phyloP scores from a whole-genome alignment of 192 early-diverging fungal species.

The Phlyctochytrium bullatum region DNA sequence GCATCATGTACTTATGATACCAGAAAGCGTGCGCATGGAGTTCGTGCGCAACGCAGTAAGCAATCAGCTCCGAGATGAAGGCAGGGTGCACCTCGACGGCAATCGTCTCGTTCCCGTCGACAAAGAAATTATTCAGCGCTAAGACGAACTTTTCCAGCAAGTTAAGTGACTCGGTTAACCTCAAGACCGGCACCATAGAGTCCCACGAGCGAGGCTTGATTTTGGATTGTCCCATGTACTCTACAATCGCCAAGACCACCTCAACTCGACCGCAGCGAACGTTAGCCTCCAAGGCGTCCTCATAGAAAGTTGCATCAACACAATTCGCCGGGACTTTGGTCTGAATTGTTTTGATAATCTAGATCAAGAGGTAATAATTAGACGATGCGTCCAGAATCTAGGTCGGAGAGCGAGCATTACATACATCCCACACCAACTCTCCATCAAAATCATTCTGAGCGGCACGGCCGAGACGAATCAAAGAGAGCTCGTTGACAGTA shows the following conservation, averaged over 20 bases:
- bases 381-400: background rate
- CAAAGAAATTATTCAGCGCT: conserved; percentile 24
- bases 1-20: conserved; percentile 29
- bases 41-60: conserved; percentile 25
- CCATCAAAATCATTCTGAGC: conserved; percentile 6
- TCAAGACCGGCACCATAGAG: conserved; percentile 20
- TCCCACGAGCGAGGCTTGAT: conserved; percentile 9
- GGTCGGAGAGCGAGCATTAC: background rate
- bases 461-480: conserved; percentile 12
- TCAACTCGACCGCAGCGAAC: conserved; percentile 1
- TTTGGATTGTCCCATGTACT: conserved; percentile 23
- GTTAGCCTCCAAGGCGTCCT: conserved; percentile 5
- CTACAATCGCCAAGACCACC: conserved; percentile 19
- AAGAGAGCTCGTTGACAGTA: conserved; percentile 7
- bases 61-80: conserved; percentile 22
- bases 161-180: conserved; percentile 11
- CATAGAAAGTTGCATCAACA: conserved; percentile 12
- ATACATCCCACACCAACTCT: conserved; percentile 12
- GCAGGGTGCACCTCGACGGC: conserved; percentile 15
- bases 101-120: background rate
- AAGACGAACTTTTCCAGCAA: conserved; percentile 23
- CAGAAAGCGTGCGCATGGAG: conserved; percentile 26
- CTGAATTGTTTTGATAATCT: conserved; percentile 26
- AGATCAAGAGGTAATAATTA: no score
- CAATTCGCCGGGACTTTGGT: background rate